Percentiles rank a stretch among this genome's conserved stretches.
These are phyloP conservation scores for Cryomyces antarcticus DNA, from an alignment of 495 filamentous ascomycete genomes.

Conservation along the genomic window DNA sequence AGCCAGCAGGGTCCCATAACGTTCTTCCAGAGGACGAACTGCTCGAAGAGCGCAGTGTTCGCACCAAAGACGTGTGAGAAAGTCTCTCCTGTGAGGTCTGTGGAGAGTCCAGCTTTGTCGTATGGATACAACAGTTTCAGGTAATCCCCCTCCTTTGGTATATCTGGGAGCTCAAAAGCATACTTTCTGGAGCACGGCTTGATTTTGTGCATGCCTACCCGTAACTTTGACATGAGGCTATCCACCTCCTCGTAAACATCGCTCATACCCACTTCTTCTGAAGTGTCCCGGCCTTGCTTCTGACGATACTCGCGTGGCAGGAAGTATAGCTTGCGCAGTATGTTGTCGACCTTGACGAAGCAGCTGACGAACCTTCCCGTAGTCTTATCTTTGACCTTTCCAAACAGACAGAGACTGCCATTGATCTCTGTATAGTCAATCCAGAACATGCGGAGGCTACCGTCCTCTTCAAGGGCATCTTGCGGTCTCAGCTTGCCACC, in stretches of 20 bases:
- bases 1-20: slow-evolving; percentile 98
- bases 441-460: slow-evolving; percentile 89
- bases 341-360: slow-evolving; percentile 91
- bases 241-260: slow-evolving; percentile 83
- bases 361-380: slow-evolving; percentile 64
- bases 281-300: slow-evolving; percentile 44
- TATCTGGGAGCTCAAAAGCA: slow-evolving; percentile 74
- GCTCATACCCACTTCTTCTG: slow-evolving; percentile 69
- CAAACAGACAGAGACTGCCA: slow-evolving; percentile 81
- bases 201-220: slow-evolving; percentile 78
- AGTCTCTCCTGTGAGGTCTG: slow-evolving; percentile 61
- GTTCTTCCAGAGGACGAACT: slow-evolving; percentile 95
- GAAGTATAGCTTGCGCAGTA: slow-evolving; percentile 82
- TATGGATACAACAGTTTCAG: slow-evolving; percentile 90
- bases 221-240: slow-evolving; percentile 59
- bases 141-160: slow-evolving; percentile 79
- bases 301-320: slow-evolving; percentile 55
- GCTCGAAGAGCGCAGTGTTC: slow-evolving; percentile 86
- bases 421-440: slow-evolving; percentile 88
- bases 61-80: slow-evolving; percentile 90
- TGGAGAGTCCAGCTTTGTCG: slow-evolving; percentile 45
- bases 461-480: slow-evolving; percentile 75
- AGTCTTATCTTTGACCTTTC: slow-evolving; percentile 85
- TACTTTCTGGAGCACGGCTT: slow-evolving; percentile 81
- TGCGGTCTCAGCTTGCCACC: slow-evolving; percentile 64